A percentile compares a stretch with the other conserved stretches of the same genome.
Evolutionary conservation across 371 early-diverging fungal species (phyloP).

Genomic region (Batrachochytrium dendrobatidis): DNA sequence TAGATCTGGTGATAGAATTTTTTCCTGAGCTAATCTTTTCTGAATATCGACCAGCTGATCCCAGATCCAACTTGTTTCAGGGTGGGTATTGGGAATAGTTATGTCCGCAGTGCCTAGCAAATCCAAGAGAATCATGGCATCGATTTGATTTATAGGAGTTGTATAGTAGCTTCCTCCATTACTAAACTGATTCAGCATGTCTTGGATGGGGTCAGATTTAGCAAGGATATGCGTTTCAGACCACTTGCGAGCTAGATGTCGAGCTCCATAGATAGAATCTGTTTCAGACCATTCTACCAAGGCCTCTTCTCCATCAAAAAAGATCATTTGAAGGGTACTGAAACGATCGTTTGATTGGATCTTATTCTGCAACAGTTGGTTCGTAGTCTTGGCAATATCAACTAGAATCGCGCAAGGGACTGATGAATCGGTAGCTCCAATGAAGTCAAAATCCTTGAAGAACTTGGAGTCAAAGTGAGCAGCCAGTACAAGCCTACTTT

Average conservation of each 20-base stretch:
- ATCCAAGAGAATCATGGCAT: conserved; percentile 80
- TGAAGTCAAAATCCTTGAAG: conserved; percentile 34
- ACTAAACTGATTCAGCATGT: conserved; percentile 31
- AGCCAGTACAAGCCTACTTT: conserved; percentile 68
- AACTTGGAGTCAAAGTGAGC: conserved; percentile 91
- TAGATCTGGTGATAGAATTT: conserved; percentile 14
- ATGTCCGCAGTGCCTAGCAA: conserved; percentile 56
- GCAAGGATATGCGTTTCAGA: conserved; percentile 7
- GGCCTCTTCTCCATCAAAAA: conserved; percentile 97
- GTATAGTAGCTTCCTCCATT: no score
- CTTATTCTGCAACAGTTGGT: conserved; percentile 25
- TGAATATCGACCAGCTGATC: conserved; percentile 31
- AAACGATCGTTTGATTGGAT: conserved; percentile 15
- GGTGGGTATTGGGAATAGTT: conserved; percentile 25
- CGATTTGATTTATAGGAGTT: conserved; percentile 62
- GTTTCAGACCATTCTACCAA: conserved; percentile 64
- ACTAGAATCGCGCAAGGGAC: conserved; percentile 74
- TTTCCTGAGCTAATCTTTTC: conserved; percentile 9
- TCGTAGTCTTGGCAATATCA: conserved; percentile 57
- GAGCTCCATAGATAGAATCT: conserved; percentile 90
- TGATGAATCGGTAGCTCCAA: conserved; percentile 48
- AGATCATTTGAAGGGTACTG: conserved; percentile 76
- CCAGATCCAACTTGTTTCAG: conserved; percentile 26
- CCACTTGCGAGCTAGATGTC: conserved; percentile 57
- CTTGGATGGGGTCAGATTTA: conserved; percentile 7